Evolutionary conservation across 306 rosid species (phyloP).

Genomic region (Styphnolobium japonicum): DNA sequence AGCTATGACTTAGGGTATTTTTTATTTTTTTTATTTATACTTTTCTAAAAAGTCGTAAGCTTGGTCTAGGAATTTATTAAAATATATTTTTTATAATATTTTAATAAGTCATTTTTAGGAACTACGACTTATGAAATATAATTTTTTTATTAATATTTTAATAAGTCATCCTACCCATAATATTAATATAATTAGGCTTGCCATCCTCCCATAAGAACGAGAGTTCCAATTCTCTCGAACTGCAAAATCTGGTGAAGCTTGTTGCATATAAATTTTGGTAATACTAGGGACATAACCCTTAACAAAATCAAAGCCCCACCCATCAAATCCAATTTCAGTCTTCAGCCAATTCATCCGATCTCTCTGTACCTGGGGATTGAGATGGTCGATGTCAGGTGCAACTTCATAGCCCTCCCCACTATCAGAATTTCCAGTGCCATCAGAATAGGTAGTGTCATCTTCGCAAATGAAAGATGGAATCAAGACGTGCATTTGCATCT

Average conservation of each 20-base stretch:
- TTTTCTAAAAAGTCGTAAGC: too few species aligned
- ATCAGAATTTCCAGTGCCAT: slow-evolving; percentile 73
- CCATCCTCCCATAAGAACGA: slow-evolving; percentile 29
- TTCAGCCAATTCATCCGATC: slow-evolving; percentile 87
- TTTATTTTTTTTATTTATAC: too few species aligned
- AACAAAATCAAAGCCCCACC: slow-evolving; percentile 79
- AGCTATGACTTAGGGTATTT: too few species aligned
- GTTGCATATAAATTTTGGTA: slow-evolving; percentile 53
- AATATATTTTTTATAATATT: too few species aligned
- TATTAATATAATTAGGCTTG: slow-evolving; percentile 29
- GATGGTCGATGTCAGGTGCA: slow-evolving; percentile 79
- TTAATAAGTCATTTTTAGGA: too few species aligned
- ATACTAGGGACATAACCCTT: slow-evolving; percentile 62
- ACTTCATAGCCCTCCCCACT: slow-evolving; percentile 33
- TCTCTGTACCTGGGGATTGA: slow-evolving; percentile 62
- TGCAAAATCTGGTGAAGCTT: slow-evolving; percentile 64
- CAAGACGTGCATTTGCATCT: slow-evolving; percentile 61
- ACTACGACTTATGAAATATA: too few species aligned
- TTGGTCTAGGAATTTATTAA: too few species aligned
- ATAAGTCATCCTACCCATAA: too few species aligned
- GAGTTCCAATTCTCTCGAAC: slow-evolving; percentile 76
- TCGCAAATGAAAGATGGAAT: slow-evolving; percentile 63
- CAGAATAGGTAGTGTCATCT: slow-evolving; percentile 64
- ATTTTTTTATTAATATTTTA: too few species aligned
- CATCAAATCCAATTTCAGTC: slow-evolving; percentile 63